Percentiles rank a stretch among this genome's conserved stretches.
These are phyloP conservation scores for Ophiosphaerella korrae DNA, from an alignment of 2,329 filamentous ascomycete species.

Conservation along the genomic window DNA sequence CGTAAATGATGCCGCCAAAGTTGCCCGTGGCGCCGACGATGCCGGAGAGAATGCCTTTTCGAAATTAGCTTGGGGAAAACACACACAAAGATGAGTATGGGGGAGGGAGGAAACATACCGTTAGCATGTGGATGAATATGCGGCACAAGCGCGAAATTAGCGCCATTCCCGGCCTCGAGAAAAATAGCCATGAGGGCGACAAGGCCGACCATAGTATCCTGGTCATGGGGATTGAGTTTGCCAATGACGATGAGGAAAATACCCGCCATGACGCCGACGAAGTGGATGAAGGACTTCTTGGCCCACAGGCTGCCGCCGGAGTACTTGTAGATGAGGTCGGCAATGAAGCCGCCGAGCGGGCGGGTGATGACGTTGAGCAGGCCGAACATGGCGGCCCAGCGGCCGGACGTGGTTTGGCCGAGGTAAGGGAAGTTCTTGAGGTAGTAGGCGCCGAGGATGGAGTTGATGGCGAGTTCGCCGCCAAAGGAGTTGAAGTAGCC, in stretches of 20 bases:
- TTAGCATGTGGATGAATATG: slow-evolving; percentile 86
- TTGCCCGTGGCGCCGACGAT: slow-evolving; percentile 81
- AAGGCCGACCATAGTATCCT: slow-evolving; percentile 74
- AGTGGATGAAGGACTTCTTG: slow-evolving; percentile 68
- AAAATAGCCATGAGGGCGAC: slow-evolving; percentile 80
- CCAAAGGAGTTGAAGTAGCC: slow-evolving; percentile 67
- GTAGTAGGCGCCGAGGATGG: slow-evolving; percentile 65
- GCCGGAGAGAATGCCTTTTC: slow-evolving; percentile 67
- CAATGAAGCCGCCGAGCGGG: slow-evolving; percentile 67
- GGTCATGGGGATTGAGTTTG: slow-evolving; percentile 63
- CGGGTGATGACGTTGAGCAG: slow-evolving; percentile 73
- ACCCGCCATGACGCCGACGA: slow-evolving; percentile 61
- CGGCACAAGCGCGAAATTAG: slow-evolving; percentile 84
- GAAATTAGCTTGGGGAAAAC: too few species aligned
- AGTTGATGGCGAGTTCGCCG: slow-evolving; percentile 65
- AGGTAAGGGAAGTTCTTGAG: slow-evolving; percentile 60
- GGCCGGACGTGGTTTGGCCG: slow-evolving; percentile 60
- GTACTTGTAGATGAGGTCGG: slow-evolving; percentile 60
- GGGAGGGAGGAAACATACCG: slow-evolving; percentile 53
- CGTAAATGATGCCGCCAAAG: slow-evolving; percentile 82
- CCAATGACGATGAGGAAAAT: slow-evolving; percentile 68
- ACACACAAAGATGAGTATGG: too few species aligned
- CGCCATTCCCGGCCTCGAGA: slow-evolving; percentile 82
- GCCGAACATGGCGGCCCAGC: slow-evolving; percentile 75
- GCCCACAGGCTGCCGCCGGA: slow-evolving; percentile 61